These are phyloP conservation scores for Tetracladium setigerum DNA, from an alignment of 495 filamentous ascomycete genomes.

Conservation along the genomic window DNA sequence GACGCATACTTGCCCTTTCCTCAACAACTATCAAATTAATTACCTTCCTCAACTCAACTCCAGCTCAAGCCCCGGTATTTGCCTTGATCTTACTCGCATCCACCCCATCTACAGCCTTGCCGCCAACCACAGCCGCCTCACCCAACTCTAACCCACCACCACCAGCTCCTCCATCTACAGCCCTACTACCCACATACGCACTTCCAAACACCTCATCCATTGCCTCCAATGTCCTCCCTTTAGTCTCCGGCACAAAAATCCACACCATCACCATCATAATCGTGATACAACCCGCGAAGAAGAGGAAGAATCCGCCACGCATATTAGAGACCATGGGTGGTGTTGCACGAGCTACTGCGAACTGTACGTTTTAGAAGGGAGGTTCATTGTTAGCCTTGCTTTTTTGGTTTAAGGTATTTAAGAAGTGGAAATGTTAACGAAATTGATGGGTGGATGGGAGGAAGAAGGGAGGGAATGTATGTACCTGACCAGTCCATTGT, in stretches of 20 bases:
- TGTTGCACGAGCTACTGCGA: constrained; percentile 5
- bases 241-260: constrained; percentile 17
- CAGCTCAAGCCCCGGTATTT: not conserved
- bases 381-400: not conserved
- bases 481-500: constrained; percentile 36
- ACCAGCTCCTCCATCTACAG: not conserved
- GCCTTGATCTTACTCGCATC: not conserved
- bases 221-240: constrained; percentile 11
- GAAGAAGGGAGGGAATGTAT: not conserved
- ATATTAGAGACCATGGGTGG: constrained; percentile 7
- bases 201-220: constrained; percentile 15
- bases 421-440: no score
- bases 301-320: constrained; percentile 15
- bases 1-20: no score
- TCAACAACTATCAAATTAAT: no score
- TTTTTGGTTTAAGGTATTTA: no score
- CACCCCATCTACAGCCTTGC: not conserved
- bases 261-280: constrained; percentile 4
- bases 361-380: not conserved
- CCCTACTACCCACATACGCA: constrained; percentile 2
- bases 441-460: no score
- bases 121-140: not conserved
- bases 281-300: constrained; percentile 10
- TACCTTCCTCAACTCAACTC: no score
- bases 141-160: not conserved